Percentiles rank a stretch among this genome's conserved stretches.
Conservation (phyloP, 2,329 filamentous ascomycete genomes). For the Aspergillus clavatus region DNA sequence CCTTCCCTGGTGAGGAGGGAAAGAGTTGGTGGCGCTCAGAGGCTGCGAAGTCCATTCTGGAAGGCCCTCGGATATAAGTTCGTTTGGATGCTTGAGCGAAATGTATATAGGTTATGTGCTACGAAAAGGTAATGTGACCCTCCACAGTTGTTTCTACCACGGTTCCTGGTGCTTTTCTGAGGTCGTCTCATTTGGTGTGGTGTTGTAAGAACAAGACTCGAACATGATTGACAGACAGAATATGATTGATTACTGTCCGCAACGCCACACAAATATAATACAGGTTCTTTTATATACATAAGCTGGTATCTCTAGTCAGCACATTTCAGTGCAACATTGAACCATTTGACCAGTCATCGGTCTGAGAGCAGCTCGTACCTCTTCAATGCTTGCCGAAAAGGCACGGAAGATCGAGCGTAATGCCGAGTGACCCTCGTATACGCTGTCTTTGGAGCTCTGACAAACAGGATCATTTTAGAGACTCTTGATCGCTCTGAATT, state of each 20-base stretch:
- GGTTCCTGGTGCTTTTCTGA: background rate
- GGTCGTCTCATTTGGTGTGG: background rate
- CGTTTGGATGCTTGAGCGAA: too few species aligned
- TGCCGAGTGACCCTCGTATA: too few species aligned
- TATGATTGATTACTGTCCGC: background rate
- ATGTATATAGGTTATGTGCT: background rate
- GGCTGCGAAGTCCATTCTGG: slow-evolving; percentile 70
- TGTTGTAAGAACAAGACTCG: background rate
- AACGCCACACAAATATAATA: background rate
- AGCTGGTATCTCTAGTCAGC: background rate
- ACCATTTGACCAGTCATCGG: background rate
- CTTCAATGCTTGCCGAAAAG: too few species aligned
- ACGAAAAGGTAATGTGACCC: slow-evolving; percentile 2
- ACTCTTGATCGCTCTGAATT: too few species aligned
- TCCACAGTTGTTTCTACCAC: too few species aligned
- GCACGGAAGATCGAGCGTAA: too few species aligned
- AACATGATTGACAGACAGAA: background rate
- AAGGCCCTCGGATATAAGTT: slow-evolving; percentile 43
- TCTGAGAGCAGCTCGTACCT: background rate
- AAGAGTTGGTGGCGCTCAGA: slow-evolving; percentile 83
- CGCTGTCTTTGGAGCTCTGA: too few species aligned
- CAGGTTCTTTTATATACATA: background rate
- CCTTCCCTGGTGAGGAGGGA: slow-evolving; percentile 70
- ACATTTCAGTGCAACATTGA: background rate
- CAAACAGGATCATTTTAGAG: too few species aligned